Percentiles rank a stretch among this genome's conserved stretches.
Evolutionary conservation across 352 stramenopile genomes (phyloP).

Genomic region (Plasmopara halstedii): DNA sequence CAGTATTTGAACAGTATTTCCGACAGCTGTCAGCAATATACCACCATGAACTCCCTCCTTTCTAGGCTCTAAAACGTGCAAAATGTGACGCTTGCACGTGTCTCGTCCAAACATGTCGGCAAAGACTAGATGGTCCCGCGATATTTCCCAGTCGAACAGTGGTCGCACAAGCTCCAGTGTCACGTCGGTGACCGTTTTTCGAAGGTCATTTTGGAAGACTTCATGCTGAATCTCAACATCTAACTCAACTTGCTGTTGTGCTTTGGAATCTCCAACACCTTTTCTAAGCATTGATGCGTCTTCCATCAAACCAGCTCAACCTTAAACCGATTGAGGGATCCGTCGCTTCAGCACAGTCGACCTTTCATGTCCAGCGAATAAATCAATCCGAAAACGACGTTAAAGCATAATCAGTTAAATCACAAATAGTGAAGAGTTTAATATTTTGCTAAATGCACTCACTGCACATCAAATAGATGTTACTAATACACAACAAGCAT

Average conservation of each 20-base stretch:
- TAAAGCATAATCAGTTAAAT: no score
- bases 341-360: constrained; percentile 6
- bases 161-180: constrained; percentile 11
- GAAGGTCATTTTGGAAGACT: background rate
- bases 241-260: background rate
- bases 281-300: background rate
- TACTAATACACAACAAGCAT: background rate
- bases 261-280: background rate
- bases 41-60: constrained; percentile 32
- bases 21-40: constrained; percentile 53
- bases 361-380: constrained; percentile 5
- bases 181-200: constrained; percentile 20
- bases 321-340: background rate
- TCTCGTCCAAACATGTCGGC: constrained; percentile 54
- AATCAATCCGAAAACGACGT: no score
- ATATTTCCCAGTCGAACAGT: constrained; percentile 63
- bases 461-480: no score
- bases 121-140: constrained; percentile 68
- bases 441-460: no score
- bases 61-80: constrained; percentile 54
- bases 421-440: no score
- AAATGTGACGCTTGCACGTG: constrained; percentile 42
- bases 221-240: background rate
- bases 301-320: constrained; percentile 6
- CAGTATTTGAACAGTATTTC: constrained; percentile 70